Evolutionary conservation across 2,329 filamentous ascomycete species (phyloP).

Genomic region (Samsoniella hepiali): DNA sequence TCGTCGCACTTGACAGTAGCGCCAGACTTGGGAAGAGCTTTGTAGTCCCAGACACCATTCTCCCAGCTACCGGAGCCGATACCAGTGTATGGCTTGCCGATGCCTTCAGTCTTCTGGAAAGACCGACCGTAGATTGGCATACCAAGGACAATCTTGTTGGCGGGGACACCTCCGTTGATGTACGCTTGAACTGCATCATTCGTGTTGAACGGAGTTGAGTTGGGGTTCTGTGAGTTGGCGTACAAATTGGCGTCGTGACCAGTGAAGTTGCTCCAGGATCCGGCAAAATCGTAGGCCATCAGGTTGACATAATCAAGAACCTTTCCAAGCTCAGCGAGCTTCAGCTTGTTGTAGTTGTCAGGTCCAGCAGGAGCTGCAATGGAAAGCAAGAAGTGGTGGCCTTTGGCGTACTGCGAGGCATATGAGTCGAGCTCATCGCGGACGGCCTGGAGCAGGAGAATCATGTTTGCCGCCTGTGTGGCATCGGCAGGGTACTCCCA

Average conservation of each 20-base stretch:
- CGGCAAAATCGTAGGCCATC: constrained; percentile 78
- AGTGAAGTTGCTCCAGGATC: constrained; percentile 62
- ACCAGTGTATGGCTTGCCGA: constrained; percentile 61
- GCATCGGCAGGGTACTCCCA: constrained; percentile 39
- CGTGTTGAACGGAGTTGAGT: constrained; percentile 67
- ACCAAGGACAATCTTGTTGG: constrained; percentile 68
- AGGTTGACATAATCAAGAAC: constrained; percentile 58
- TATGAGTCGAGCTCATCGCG: constrained; percentile 49
- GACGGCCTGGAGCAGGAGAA: constrained; percentile 43
- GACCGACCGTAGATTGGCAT: constrained; percentile 58
- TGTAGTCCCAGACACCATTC: constrained; percentile 76
- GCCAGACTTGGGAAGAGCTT: constrained; percentile 63
- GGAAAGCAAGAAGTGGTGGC: constrained; percentile 53
- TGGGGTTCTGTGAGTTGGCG: constrained; percentile 48
- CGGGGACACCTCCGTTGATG: constrained; percentile 56
- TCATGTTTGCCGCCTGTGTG: constrained; percentile 42
- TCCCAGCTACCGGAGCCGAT: constrained; percentile 70
- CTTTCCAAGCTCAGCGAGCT: constrained; percentile 45
- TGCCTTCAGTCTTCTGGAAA: constrained; percentile 51
- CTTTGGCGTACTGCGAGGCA: constrained; percentile 39
- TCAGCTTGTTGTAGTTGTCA: constrained; percentile 46
- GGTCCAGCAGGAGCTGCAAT: constrained; percentile 52
- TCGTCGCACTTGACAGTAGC: constrained; percentile 57
- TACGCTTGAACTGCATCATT: constrained; percentile 65
- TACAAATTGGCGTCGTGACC: constrained; percentile 74